Conservation (phyloP, 768 basidiomycete species). For the Boletus rufocinnamomeus region DNA sequence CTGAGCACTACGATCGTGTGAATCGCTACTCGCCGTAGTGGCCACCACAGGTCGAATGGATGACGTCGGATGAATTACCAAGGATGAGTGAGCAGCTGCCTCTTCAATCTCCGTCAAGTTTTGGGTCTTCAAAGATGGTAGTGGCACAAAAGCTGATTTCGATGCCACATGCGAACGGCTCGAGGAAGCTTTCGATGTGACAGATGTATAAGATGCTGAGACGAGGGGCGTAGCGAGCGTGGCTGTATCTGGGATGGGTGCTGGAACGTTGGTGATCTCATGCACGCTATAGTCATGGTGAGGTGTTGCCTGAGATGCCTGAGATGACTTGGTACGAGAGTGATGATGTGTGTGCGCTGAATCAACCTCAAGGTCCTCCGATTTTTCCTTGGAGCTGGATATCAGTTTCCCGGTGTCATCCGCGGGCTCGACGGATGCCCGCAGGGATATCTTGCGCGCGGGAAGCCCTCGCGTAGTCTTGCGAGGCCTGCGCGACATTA, state of each 20-base stretch:
- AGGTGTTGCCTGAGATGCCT: conserved; percentile 12
- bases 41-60: conserved; percentile 6
- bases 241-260: conserved; percentile 28
- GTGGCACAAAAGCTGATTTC: conserved; percentile 30
- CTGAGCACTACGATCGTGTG: conserved; percentile 13
- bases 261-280: conserved; percentile 33
- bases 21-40: background rate
- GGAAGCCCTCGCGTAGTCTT: conserved; percentile 7
- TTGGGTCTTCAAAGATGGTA: conserved; percentile 30
- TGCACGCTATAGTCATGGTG: conserved; percentile 30
- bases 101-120: conserved; percentile 28
- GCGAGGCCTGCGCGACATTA: conserved; percentile 23
- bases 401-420: conserved; percentile 30
- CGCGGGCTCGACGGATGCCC: conserved; percentile 6
- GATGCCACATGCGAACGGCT: conserved; percentile 16
- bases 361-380: background rate
- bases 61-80: conserved; percentile 1
- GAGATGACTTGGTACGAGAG: conserved; percentile 15
- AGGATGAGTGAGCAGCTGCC: conserved; percentile 17
- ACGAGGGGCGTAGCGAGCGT: conserved; percentile 11
- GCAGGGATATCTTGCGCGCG: conserved; percentile 12
- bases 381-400: conserved; percentile 5
- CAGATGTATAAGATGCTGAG: conserved; percentile 26
- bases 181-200: conserved; percentile 20
- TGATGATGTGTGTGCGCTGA: conserved; percentile 2